Conservation (phyloP, 2,329 filamentous ascomycete species). For the Colletotrichum sp. region DNA sequence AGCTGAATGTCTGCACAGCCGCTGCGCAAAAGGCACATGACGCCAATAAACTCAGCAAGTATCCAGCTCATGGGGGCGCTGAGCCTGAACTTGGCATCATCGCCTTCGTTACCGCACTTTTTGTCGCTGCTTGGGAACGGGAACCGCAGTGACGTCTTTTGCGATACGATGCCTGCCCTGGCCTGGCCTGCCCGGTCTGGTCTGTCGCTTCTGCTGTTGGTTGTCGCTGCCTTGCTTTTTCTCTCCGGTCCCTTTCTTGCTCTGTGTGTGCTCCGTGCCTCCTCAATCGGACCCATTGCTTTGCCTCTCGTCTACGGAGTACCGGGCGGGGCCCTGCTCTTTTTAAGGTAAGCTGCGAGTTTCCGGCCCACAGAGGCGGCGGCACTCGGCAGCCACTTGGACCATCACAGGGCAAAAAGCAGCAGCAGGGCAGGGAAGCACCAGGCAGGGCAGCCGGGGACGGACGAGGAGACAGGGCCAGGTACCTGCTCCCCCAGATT, state of each 20-base stretch:
- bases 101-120: not conserved
- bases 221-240: not conserved
- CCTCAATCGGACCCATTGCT: not conserved
- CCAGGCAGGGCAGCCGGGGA: not conserved
- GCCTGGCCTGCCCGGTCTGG: not conserved
- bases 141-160: not conserved
- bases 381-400: not conserved
- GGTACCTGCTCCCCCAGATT: constrained; percentile 9
- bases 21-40: not conserved
- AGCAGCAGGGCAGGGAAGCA: not conserved
- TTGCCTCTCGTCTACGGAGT: not conserved
- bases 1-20: not conserved
- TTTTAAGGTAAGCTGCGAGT: not conserved
- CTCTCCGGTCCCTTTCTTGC: not conserved
- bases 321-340: not conserved
- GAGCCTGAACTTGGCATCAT: not conserved
- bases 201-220: not conserved
- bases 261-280: not conserved
- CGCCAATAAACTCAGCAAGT: not conserved
- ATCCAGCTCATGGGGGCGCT: not conserved
- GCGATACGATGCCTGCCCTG: not conserved
- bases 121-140: not conserved
- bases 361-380: not conserved
- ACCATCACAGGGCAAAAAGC: not conserved
- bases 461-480: not conserved